Base-by-base conservation (phyloP, 805 yeast genomes). In the Candida tallmaniae region DNA sequence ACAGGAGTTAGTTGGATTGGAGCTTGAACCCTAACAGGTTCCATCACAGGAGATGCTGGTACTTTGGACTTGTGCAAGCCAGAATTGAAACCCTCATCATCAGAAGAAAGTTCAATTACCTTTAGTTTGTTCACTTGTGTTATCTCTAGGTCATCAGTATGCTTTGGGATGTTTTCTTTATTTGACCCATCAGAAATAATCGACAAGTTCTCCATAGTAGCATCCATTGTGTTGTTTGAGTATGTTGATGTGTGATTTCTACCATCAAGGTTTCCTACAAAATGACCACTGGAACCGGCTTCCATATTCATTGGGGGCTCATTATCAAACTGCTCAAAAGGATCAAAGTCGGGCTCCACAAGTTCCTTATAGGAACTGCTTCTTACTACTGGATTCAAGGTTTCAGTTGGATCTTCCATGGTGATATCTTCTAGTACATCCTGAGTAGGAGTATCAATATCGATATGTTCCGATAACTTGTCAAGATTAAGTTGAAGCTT, bases 401-500 rank as follows among this genome's bases (percentile, higher is more conserved):
- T 20, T 7, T 6, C 7, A 7, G 6, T n/a, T 7, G 18, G 18
- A 27, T 27, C 15, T 6, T 14, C 19, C 6, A 9, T 17, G 7
- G 15, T 17, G 5, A 14, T 27, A 10, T 25, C 35, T 12, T 25
- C 19, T 10, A 19, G 11, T 15, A 24, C 38, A 35, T 35, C 27
- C 10, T 29, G 15, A 18, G 27, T 24, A 17, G 4, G n/a, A 14
- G 30, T 21, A 19, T 35, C 27, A 4, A 35, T 24, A 2, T 35
- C 35, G 11, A 41, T 18, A 14, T 35, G 30, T 11, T 14, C n/a
- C 26, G 23, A 33, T n/a, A 34, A 27, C 2, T 22, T 16, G 10
- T 17, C 12, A 13, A 38, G 27, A 17, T 41, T 38, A 4, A 35
- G 31, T 17, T 54, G 51, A n/a, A 57, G 36, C 5, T 35, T 27